phyloP scores from a whole-genome alignment of 1,284 basidiomycete genomes.

The Trichosporon inkin region DNA sequence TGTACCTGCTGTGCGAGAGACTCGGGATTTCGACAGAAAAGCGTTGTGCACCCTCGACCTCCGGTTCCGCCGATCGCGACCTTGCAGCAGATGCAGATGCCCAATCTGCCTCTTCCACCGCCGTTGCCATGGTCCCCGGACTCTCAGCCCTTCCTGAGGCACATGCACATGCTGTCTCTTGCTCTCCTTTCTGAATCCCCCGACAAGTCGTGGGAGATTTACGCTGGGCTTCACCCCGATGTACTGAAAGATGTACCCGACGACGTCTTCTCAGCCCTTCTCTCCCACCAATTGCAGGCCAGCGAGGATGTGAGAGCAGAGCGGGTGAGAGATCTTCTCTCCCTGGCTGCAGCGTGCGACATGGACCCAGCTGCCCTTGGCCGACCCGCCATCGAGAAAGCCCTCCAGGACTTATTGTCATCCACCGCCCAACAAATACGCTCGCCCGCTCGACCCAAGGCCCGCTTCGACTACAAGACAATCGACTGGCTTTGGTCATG shows the following conservation, averaged over 20 bases:
- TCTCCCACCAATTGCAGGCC: slow-evolving; percentile 30
- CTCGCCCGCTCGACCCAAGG: neutral
- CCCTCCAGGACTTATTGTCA: neutral
- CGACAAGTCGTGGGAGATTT: slow-evolving; percentile 38
- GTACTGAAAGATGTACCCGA: slow-evolving; percentile 38
- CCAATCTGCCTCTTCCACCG: slow-evolving; percentile 41
- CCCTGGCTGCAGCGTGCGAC: slow-evolving; percentile 30
- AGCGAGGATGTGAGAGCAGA: slow-evolving; percentile 12
- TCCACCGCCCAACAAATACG: neutral
- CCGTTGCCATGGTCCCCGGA: slow-evolving; percentile 43
- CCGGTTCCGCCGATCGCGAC: slow-evolving; percentile 15
- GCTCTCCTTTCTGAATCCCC: slow-evolving; percentile 26
- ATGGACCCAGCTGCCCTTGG: slow-evolving; percentile 26
- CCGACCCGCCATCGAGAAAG: neutral
- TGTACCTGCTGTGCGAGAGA: slow-evolving; percentile 29
- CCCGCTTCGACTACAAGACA: neutral
- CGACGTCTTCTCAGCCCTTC: slow-evolving; percentile 30
- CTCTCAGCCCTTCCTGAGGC: slow-evolving; percentile 41
- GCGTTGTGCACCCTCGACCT: neutral
- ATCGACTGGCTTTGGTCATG: slow-evolving; percentile 25
- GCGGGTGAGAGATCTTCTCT: slow-evolving; percentile 25
- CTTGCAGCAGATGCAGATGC: slow-evolving; percentile 23
- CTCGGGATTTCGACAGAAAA: neutral
- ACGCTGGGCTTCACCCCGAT: slow-evolving; percentile 32
- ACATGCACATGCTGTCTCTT: slow-evolving; percentile 37